A percentile compares a stretch with the other conserved stretches of the same genome.
Conservation (phyloP, 768 basidiomycete genomes). For the Coprinellus micaceus region DNA sequence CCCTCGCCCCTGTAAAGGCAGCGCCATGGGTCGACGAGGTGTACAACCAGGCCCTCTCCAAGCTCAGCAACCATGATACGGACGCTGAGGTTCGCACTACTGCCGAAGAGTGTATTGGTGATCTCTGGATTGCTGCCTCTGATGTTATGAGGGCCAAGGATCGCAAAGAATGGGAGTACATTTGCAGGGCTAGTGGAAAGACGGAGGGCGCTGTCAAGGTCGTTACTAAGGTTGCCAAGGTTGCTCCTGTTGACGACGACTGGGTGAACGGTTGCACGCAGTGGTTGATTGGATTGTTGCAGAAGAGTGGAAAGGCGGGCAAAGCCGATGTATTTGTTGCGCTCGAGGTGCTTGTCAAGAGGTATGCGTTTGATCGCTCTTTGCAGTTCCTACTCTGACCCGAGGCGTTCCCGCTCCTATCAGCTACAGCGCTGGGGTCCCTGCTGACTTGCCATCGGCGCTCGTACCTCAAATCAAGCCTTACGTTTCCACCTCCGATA, state of each 20-base stretch:
- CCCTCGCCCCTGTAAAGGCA: conserved; percentile 62
- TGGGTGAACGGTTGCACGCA: conserved; percentile 84
- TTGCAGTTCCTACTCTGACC: no score
- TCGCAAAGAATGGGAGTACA: conserved; percentile 76
- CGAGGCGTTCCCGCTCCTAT: no score
- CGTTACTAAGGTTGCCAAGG: conserved; percentile 77
- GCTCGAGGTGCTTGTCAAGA: conserved; percentile 65
- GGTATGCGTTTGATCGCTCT: no score
- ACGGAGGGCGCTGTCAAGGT: conserved; percentile 76
- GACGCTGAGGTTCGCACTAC: conserved; percentile 85
- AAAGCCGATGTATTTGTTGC: conserved; percentile 80
- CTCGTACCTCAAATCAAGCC: conserved; percentile 73
- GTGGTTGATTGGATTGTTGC: conserved; percentile 70
- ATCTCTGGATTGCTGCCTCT: conserved; percentile 84
- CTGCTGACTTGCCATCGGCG: conserved; percentile 53
- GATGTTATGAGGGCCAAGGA: conserved; percentile 63
- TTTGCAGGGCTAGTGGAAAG: conserved; percentile 67
- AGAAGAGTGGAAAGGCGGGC: conserved; percentile 73
- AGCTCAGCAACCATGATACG: conserved; percentile 77
- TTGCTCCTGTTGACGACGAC: conserved; percentile 62
- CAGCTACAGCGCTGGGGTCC: conserved; percentile 44
- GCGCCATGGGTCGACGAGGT: conserved; percentile 67
- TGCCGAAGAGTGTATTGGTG: conserved; percentile 80
- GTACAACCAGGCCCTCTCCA: conserved; percentile 68
- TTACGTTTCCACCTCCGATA: conserved; percentile 73